Evolutionary conservation across 2,329 filamentous ascomycete species (phyloP).

Genomic region (Paecilomyces sp.): DNA sequence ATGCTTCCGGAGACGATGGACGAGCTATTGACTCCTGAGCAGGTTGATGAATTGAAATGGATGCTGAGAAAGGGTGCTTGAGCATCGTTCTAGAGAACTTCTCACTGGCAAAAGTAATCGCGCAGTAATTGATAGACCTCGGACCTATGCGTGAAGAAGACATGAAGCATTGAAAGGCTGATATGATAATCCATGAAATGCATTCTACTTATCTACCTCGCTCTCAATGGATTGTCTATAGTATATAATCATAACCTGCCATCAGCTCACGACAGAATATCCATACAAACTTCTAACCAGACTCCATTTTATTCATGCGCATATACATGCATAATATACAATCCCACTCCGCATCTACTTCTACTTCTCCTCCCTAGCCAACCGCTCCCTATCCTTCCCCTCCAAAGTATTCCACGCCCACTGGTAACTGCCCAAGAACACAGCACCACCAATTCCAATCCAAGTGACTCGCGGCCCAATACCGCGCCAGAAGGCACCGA

Average conservation of each 20-base stretch:
- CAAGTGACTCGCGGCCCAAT: constrained; percentile 79
- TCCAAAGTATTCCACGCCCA: constrained; percentile 72
- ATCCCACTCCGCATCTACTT: not conserved
- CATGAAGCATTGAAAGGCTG: no score
- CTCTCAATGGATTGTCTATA: no score
- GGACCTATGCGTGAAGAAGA: not conserved
- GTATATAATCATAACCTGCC: no score
- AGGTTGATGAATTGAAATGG: constrained; percentile 41
- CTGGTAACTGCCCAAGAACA: constrained; percentile 92
- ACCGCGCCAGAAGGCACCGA: constrained; percentile 40
- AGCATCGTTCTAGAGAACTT: not conserved
- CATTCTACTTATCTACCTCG: no score
- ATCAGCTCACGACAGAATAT: no score
- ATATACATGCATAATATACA: not conserved
- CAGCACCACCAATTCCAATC: constrained; percentile 90
- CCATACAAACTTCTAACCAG: not conserved
- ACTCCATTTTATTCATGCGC: not conserved
- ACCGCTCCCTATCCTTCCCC: constrained; percentile 19
- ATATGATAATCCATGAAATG: not conserved
- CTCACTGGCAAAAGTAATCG: not conserved
- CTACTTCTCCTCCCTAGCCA: constrained; percentile 1
- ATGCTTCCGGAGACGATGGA: constrained; percentile 45
- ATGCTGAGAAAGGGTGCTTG: constrained; percentile 16
- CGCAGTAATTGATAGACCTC: not conserved
- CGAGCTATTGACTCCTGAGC: constrained; percentile 46